Evolutionary conservation across 129 eudicot genomes (phyloP), one percentile per base, ranked within the genome.

Genomic region (Smallanthus sonchifolius): DNA sequence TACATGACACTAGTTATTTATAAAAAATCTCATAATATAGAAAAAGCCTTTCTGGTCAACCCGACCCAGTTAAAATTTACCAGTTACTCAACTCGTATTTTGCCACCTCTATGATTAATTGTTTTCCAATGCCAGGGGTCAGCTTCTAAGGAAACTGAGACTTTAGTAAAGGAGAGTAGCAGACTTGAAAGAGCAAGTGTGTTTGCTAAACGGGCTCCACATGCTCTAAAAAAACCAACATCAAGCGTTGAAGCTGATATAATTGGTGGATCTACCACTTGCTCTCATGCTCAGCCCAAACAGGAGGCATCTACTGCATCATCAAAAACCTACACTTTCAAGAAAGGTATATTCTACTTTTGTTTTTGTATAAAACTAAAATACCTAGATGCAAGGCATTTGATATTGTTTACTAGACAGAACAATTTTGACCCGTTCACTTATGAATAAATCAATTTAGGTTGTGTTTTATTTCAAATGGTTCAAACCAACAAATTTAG

Each of bases 161-260:
- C 70, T 48, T 52, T 84, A 42, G 79, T 76, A 24, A 93, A 82
- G 80, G 96, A 93, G 73, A 81, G 79, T 72, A 47, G 76, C 39
- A 87, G 86, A 83, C 86, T 92, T 10, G 97, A 90, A 70, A 90
- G 92, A 83, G 75, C 84, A 74, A 85, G 84, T 51, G 83, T 82
- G 35, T 83, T 80, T 76, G 84, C 91, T 54, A 93, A 86, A 85
- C 87, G 98, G 10, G 78, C 81, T 52, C 68, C 88, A 43, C 84
- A 80, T 42, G 56, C 74, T 72, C 78, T 7, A 93, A 86, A 79
- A 79, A 93, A 88, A 77, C 91, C 92, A 73, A 85, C 96, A 67
- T 93, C 97, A 60, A 88, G 96, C 76, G 96, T 88, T 61, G 97
- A 90, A 84, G 98, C 97, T 67, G 96, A 93, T 77, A 88, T 90